Conservation (phyloP, 768 basidiomycete genomes). For the Boletus rex-veris region DNA sequence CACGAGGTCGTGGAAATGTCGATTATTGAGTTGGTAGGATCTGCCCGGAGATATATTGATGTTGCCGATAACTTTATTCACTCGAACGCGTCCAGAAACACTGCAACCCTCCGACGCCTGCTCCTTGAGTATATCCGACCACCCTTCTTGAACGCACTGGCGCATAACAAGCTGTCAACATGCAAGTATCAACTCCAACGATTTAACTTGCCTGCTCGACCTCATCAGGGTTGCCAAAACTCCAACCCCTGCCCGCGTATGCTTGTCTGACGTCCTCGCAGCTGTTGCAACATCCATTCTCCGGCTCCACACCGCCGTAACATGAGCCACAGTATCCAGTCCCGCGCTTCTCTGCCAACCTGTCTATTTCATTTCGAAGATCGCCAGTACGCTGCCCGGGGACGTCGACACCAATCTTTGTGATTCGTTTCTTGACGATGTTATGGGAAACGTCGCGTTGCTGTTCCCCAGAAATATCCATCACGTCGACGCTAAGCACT, state of each 20-base stretch:
- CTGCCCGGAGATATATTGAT: constrained; percentile 93
- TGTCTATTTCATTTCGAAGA: constrained; percentile 85
- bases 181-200: neutral
- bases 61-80: constrained; percentile 97
- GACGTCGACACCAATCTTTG: constrained; percentile 55
- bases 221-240: constrained; percentile 83
- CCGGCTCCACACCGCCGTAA: constrained; percentile 80
- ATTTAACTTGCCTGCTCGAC: constrained; percentile 80
- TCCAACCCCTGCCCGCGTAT: constrained; percentile 93
- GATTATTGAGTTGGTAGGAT: constrained; percentile 85
- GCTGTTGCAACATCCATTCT: constrained; percentile 86
- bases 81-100: constrained; percentile 83
- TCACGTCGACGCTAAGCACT: constrained; percentile 96
- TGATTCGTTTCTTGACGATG: constrained; percentile 77
- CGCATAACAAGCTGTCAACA: neutral
- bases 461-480: constrained; percentile 97
- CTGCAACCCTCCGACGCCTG: constrained; percentile 96
- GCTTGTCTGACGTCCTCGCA: constrained; percentile 93
- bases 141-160: constrained; percentile 90
- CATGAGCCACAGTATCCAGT: constrained; percentile 89
- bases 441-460: constrained; percentile 91
- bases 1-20: constrained; percentile 83
- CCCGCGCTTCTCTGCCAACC: constrained; percentile 57
- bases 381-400: constrained; percentile 54
- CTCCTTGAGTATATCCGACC: constrained; percentile 89